Base-by-base conservation (phyloP, 441 rosid genomes). In the Macaranga tanarius region DNA sequence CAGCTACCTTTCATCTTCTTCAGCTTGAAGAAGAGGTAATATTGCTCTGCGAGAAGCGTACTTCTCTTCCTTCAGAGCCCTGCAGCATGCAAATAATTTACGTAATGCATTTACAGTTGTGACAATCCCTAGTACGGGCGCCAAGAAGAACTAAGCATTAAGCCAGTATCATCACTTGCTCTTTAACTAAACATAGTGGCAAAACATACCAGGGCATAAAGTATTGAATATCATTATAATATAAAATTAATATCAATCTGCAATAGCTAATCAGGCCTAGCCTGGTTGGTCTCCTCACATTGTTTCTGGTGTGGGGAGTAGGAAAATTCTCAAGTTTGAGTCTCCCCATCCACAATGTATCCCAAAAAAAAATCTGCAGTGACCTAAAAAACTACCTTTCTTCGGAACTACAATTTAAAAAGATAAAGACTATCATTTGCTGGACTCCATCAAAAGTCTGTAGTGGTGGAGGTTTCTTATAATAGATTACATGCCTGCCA, bases 61-160 rank as follows among this genome's bases (percentile, higher is more conserved):
- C 77, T 95, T 95, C 84, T 95, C 99, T 80, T 95, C 98, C 82
- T 95, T 95, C 28, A 92, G 80, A 9, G 96, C 98, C 80, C 99
- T 95, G 78, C 67, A 83, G 20, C 62, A 71, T 19, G 51, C 25
- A 68, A 73, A 63, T 38, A 67, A 48, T 56, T 69, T 48, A 51
- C 65, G 50, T 26, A 44, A 16, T 19, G 10, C n/a, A 20, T 5
- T 48, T 45, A 28, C 16, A 31, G 0, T 28, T 48, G 19, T 38
- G n/a, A 73, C 19, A 16, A 20, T 34, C 57, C 48, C 38, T 2
- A 34, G 28, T n/a, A 44, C 34, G 17, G 23, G 28, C 22, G 45
- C 65, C 50, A 23, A 38, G 15, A 51, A 57, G 40, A 10, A 20
- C 25, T 67, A 2, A 56, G 50, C 66, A 73, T 16, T 9, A 45